Evolutionary conservation across 768 basidiomycete genomes (phyloP), one percentile per base, ranked within the genome.

Genomic region (Rhodotorula diobovata): DNA sequence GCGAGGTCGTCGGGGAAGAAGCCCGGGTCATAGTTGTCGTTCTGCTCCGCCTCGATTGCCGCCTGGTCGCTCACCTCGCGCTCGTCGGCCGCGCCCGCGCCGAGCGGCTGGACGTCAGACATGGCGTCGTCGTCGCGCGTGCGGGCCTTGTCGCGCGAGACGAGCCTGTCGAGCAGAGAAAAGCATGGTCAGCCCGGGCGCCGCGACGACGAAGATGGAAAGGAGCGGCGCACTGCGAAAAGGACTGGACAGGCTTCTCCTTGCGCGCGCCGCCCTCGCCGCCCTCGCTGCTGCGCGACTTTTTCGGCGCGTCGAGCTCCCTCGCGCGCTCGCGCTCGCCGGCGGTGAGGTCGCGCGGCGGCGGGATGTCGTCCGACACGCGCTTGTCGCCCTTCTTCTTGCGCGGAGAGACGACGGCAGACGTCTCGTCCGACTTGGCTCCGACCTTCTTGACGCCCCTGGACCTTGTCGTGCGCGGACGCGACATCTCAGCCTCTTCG

Each of bases 341-440:
- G 32, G 39, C 34, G 15, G 54, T 45, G 18, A 57, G 55, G 55
- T 65, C 63, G 34, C 23, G 32, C 4, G 63, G 63, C 10, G 55
- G 43, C 25, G 55, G 55, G 28, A 65, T 57, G 63, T 65, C 63
- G 34, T 45, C 55, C 30, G 55, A 23, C 1, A 65, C 55, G 43
- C 63, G 63, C 46, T 65, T 65, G 63, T 65, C 63, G 23, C 23
- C 7, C 50, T 18, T 56, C 30, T 12, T 12, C 4, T 28, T 23
- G 55, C 34, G 55, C 55, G 32, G 30, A 5, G 53, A 54, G 28
- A 10, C 53, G n/a, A 43, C 21, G 48, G 25, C 48, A 4, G 48
- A 50, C 25, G 11, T 28, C 4, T 50, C 23, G 23, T 10, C 25
- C 11, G 48, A 50, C 48, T 28, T 10, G 23, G 11, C 25, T 10